A percentile compares a stretch with the other conserved stretches of the same genome.
These are phyloP conservation scores for Fusarium devonianum DNA, from an alignment of 2,329 filamentous ascomycete genomes.

Conservation along the genomic window DNA sequence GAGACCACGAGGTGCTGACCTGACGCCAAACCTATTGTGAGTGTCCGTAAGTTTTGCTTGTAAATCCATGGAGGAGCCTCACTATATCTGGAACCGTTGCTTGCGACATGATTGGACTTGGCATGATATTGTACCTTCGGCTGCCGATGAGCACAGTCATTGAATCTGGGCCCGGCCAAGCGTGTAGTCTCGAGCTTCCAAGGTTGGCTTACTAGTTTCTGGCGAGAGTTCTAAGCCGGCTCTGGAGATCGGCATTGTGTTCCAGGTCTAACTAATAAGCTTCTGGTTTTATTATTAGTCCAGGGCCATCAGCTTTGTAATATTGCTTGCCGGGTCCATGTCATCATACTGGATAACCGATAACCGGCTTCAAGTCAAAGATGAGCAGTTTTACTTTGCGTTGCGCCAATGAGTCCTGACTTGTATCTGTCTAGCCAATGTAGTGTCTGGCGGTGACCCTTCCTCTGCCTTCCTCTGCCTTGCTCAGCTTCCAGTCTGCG, in stretches of 20 bases:
- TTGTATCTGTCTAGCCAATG: too few relatives aligned
- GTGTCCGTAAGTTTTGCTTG: background rate
- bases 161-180: too few relatives aligned
- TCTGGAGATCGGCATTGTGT: background rate
- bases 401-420: too few relatives aligned
- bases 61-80: conserved; percentile 1
- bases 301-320: too few relatives aligned
- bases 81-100: background rate
- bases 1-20: conserved; percentile 7
- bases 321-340: too few relatives aligned
- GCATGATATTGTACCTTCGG: background rate
- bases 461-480: too few relatives aligned
- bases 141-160: too few relatives aligned
- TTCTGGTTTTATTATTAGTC: too few relatives aligned
- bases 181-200: background rate
- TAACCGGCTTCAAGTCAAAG: too few relatives aligned
- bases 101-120: background rate
- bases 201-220: background rate
- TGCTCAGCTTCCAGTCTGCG: background rate
- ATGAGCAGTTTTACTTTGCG: background rate
- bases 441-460: too few relatives aligned
- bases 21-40: conserved; percentile 8
- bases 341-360: too few relatives aligned
- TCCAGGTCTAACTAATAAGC: background rate
- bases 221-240: conserved; percentile 1